Conservation (phyloP, 345 rosid species). For the Brassica cretica region DNA sequence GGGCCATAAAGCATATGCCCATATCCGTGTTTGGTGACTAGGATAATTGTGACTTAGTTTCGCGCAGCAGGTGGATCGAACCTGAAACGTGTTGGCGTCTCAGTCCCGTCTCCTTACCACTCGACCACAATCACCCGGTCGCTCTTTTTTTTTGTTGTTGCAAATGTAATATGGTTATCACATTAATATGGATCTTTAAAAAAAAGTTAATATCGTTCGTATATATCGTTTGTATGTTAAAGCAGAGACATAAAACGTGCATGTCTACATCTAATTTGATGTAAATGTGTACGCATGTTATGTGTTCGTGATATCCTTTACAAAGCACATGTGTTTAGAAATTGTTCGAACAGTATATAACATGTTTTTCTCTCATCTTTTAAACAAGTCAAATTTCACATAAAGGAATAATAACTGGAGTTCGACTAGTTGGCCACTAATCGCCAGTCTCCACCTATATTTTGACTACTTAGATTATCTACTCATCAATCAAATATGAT, state of each 20-base stretch:
- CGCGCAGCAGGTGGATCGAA: too few relatives aligned
- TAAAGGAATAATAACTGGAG: not conserved
- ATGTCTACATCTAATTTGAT: not conserved
- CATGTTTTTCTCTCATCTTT: not conserved
- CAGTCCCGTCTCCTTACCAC: too few relatives aligned
- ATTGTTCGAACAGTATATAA: not conserved
- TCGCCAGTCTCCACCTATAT: not conserved
- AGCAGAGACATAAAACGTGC: not conserved
- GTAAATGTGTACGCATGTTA: conserved; percentile 6
- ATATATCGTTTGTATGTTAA: not conserved
- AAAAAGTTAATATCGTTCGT: not conserved
- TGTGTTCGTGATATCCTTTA: not conserved
- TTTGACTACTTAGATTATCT: not conserved
- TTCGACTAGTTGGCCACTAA: conserved; percentile 21
- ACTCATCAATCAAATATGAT: not conserved
- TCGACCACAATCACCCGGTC: too few relatives aligned
- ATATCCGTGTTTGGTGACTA: too few relatives aligned
- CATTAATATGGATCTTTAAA: too few relatives aligned
- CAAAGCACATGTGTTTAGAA: conserved; percentile 1
- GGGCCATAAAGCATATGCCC: too few relatives aligned
- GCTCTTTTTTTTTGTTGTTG: too few relatives aligned
- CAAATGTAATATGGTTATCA: too few relatives aligned
- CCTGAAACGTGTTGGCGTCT: too few relatives aligned
- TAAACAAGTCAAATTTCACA: conserved; percentile 20
- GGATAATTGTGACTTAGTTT: too few relatives aligned